These are phyloP conservation scores for Phytophthora colocasiae DNA, from an alignment of 352 stramenopile genomes.

Conservation along the genomic window DNA sequence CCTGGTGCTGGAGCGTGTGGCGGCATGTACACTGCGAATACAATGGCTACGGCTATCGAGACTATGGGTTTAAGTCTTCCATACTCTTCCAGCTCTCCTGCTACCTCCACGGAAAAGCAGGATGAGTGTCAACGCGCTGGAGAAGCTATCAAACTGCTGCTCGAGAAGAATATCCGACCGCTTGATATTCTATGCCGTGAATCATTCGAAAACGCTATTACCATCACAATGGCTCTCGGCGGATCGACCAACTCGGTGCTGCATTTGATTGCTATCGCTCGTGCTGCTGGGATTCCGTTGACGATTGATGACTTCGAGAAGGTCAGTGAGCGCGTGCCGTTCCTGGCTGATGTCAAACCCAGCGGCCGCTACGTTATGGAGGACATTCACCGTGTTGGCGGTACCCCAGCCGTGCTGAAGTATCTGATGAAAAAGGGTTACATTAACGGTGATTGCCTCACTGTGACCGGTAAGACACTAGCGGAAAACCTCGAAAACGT, in stretches of 20 bases:
- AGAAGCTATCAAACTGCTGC: slow-evolving; percentile 88
- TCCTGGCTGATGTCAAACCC: slow-evolving; percentile 98
- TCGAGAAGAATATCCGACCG: slow-evolving; percentile 97
- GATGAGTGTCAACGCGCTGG: slow-evolving; percentile 93
- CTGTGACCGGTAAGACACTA: slow-evolving; percentile 98
- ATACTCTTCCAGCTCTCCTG: slow-evolving; percentile 96
- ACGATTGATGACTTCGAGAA: slow-evolving; percentile 98
- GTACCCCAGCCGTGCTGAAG: slow-evolving; percentile 97
- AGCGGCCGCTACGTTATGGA: slow-evolving; percentile 99
- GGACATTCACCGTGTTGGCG: slow-evolving; percentile 97
- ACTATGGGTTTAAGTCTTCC: slow-evolving; percentile 96
- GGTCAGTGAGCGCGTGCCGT: slow-evolving; percentile 94
- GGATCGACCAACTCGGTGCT: slow-evolving; percentile 99
- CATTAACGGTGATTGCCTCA: slow-evolving; percentile 97
- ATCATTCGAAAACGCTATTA: slow-evolving; percentile 99
- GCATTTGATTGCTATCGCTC: slow-evolving; percentile 98
- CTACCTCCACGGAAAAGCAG: slow-evolving; percentile 94
- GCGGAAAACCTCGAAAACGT: slow-evolving; percentile 96
- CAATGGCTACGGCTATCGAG: slow-evolving; percentile 99
- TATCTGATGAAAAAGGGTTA: slow-evolving; percentile 97
- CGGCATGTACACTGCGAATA: slow-evolving; percentile 99
- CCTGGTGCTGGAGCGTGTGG: slow-evolving; percentile 96
- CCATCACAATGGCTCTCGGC: slow-evolving; percentile 97
- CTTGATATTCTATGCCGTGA: slow-evolving; percentile 97
- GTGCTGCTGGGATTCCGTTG: slow-evolving; percentile 92